Evolutionary conservation across 257 asterid genomes (phyloP).

Genomic region (Nicotiana attenuata): DNA sequence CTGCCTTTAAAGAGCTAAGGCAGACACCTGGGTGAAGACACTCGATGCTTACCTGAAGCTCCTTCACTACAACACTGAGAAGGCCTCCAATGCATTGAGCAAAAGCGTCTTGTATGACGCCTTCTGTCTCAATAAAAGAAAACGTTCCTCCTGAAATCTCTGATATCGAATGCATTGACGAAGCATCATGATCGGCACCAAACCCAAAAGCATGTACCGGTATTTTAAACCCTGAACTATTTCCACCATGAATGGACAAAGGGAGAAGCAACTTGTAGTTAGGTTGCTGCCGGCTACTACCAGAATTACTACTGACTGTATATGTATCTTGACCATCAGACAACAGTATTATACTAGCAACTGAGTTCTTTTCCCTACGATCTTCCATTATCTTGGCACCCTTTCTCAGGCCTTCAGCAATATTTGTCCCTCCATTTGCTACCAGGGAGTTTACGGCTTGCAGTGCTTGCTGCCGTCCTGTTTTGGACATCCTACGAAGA

Average conservation of each 20-base stretch:
- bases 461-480: slow-evolving; percentile 85
- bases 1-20: slow-evolving; percentile 59
- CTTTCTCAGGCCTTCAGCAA: slow-evolving; percentile 93
- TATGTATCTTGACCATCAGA: slow-evolving; percentile 98
- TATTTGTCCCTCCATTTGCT: slow-evolving; percentile 95
- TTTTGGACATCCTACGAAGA: slow-evolving; percentile 81
- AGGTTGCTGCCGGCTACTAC: slow-evolving; percentile 29
- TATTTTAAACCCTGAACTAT: slow-evolving; percentile 46
- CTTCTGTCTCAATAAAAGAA: slow-evolving; percentile 92
- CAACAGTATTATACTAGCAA: slow-evolving; percentile 74
- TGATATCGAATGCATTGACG: slow-evolving; percentile 84
- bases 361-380: slow-evolving; percentile 70
- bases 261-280: slow-evolving; percentile 77
- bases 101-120: slow-evolving; percentile 95
- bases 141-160: slow-evolving; percentile 96
- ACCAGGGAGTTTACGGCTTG: slow-evolving; percentile 79
- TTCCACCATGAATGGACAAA: slow-evolving; percentile 47
- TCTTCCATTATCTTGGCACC: slow-evolving; percentile 93
- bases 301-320: slow-evolving; percentile 45
- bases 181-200: slow-evolving; percentile 87
- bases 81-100: slow-evolving; percentile 99
- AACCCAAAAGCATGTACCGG: slow-evolving; percentile 95
- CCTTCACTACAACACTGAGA: slow-evolving; percentile 86
- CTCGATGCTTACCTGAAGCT: slow-evolving; percentile 50
- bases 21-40: slow-evolving; percentile 45